Evolutionary conservation across 192 early-diverging fungal genomes (phyloP), one percentile per base, ranked within the genome.

Genomic region (Bifiguratus adelaidae): DNA sequence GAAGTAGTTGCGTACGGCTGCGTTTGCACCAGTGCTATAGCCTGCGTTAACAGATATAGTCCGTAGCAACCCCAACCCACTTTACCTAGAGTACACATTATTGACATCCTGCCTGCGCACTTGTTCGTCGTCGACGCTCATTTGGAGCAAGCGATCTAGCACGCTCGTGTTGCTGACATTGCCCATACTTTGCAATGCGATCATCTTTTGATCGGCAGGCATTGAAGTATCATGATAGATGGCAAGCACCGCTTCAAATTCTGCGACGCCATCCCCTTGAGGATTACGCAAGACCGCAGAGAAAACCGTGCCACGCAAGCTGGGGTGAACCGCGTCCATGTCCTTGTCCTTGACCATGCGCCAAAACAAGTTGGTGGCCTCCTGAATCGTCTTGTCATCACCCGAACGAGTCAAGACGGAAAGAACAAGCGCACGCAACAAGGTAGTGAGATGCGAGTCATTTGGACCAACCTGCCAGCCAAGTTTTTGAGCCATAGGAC

Each of bases 381-480:
- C 85, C 29, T 58, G 55, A 13, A 90, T 52, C 22, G 79, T 74
- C 8, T 53, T 52, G 23, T 52, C 41, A 56, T 95, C 89, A 25
- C 72, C 77, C 24, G 80, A 76, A 26, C 58, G 50, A 30, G 78
- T 91, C 13, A 89, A 83, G 27, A 69, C 74, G 16, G 70, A 66
- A 46, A 95, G 64, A 26, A 81, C 77, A 34, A 94, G 68, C 8
- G 80, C 78, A 43, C 95, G 82, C 43, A 91, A 72, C 33, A 85
- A 67, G 30, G 70, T 76, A 24, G 73, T 77, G 21, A 85, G 68
- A 50, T 89, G 81, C 47, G 83, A 80, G 37, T 97, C 92, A 21
- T 47, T 63, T 4, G 56, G 60, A 9, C 68, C 48, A 33, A 78
- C 75, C 44, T 94, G 83, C 78, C 80, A 93, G 27, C 92, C 92